Conservation (phyloP, 2,329 filamentous ascomycete genomes). For the Scytalidium sp. region DNA sequence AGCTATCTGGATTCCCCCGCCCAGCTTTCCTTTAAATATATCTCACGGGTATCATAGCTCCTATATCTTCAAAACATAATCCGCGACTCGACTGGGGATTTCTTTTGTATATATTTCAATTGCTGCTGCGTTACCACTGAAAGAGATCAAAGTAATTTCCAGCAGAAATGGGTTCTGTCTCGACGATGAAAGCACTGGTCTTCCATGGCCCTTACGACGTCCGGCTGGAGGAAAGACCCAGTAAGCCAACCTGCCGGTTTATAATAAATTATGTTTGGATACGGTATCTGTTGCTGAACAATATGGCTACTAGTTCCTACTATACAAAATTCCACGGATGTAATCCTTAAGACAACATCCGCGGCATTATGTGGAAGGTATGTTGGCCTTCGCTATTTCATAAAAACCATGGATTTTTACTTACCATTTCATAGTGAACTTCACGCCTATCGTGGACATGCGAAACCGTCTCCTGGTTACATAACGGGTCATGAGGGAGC, state of each 20-base stretch:
- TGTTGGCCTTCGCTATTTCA: constrained; percentile 25
- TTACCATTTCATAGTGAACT: constrained; percentile 58
- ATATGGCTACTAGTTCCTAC: constrained; percentile 51
- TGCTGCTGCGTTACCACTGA: no score
- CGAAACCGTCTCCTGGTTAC: constrained; percentile 62
- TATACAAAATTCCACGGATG: constrained; percentile 67
- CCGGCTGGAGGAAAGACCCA: constrained; percentile 72
- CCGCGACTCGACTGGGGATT: no score
- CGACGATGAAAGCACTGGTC: constrained; percentile 82
- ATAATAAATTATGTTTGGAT: no score
- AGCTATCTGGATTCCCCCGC: no score
- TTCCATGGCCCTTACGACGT: constrained; percentile 83
- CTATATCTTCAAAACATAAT: no score
- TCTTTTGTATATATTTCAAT: no score
- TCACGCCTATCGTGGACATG: constrained; percentile 81
- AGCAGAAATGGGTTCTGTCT: no score
- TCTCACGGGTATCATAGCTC: no score
- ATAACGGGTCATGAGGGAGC: constrained; percentile 65
- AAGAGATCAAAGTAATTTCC: no score
- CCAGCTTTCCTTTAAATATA: no score
- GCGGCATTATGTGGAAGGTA: constrained; percentile 88
- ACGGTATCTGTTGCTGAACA: no score
- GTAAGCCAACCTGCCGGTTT: no score
- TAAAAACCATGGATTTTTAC: not conserved
- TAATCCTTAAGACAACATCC: constrained; percentile 79